Evolutionary conservation across 345 rosid genomes (phyloP), one percentile per base, ranked within the genome.

Genomic region (Brassica nigra): DNA sequence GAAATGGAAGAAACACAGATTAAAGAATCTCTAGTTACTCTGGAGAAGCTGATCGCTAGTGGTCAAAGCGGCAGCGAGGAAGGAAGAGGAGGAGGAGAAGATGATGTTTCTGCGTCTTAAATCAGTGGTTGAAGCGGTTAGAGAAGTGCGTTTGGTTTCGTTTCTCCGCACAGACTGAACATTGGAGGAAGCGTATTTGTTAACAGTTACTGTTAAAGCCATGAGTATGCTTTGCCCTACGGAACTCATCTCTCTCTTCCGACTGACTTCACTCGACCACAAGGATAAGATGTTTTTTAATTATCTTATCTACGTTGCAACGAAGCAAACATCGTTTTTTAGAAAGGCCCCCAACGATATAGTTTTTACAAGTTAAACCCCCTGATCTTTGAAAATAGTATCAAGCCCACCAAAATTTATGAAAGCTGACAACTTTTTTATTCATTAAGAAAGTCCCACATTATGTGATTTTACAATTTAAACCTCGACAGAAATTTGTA

Each of bases 191-290:
- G 93, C 88, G 33, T 80, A 90, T 71, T 89, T 88, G 98, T 94
- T 94, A 64, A 91, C 90, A 6, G 97, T 92, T 14, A 86, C 97
- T n/a, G 98, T 92, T 62, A 94, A 69, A 28, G 97, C 98, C 98
- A 94, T 92, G 76, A 92, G 83, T 30, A 94, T 83, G 78, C 90
- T 92, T 85, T 94, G 97, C 18, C 86, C 85, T 23, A 94, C 79
- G 42, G 95, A 72, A 79, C 81, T 78, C 86, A 68, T 68, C 52
- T 66, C 70, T 44, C 27, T 74, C 69, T 70, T 63, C 73, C 14
- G 27, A 23, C 27, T 73, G 66, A 63, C 66, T 70, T 58, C 73
- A 15, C 74, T 23, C 74, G 63, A 23, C 83, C 62, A 74, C 16
- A 80, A 68, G 52, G 66, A 80, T 80, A 63, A 80, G 79, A 64